phyloP scores from a whole-genome alignment of 805 yeast species.

The Zygoascus ofunaensis region DNA sequence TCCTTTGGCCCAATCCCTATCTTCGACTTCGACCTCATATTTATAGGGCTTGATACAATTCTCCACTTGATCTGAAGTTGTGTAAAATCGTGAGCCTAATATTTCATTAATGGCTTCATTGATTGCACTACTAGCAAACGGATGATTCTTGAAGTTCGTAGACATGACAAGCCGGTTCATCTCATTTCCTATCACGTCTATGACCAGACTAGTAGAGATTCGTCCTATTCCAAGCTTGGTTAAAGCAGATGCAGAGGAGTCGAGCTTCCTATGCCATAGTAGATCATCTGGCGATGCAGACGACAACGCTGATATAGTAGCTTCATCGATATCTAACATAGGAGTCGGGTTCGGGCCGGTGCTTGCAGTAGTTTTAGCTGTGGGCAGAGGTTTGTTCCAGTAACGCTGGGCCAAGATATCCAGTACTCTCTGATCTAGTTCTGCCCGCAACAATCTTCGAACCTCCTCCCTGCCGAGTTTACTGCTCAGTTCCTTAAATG shows the following conservation, averaged over 20 bases:
- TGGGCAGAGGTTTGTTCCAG: conserved; percentile 69
- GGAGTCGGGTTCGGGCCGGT: not conserved
- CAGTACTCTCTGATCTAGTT: conserved; percentile 79
- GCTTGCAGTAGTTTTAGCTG: conserved; percentile 7
- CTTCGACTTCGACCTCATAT: conserved; percentile 93
- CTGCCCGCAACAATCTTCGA: conserved; percentile 66
- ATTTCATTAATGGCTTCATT: conserved; percentile 79
- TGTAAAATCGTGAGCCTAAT: conserved; percentile 64
- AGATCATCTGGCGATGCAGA: conserved; percentile 55
- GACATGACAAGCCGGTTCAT: conserved; percentile 61
- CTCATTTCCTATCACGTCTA: conserved; percentile 71
- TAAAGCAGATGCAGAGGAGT: conserved; percentile 68
- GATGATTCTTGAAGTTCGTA: conserved; percentile 75
- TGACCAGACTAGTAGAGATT: conserved; percentile 70
- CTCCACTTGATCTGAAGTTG: conserved; percentile 97
- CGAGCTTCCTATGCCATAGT: conserved; percentile 83
- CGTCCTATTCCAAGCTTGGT: conserved; percentile 95
- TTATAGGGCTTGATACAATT: conserved; percentile 97
- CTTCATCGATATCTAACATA: conserved; percentile 31
- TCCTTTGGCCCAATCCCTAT: conserved; percentile 82
- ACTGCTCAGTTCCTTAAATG: conserved; percentile 78
- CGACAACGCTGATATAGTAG: conserved; percentile 47
- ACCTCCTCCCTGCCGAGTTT: conserved; percentile 77
- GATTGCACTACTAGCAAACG: conserved; percentile 73
- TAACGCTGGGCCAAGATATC: conserved; percentile 83